These are phyloP conservation scores for Wickerhamiella cacticola DNA, from an alignment of 805 yeast genomes.

Conservation along the genomic window DNA sequence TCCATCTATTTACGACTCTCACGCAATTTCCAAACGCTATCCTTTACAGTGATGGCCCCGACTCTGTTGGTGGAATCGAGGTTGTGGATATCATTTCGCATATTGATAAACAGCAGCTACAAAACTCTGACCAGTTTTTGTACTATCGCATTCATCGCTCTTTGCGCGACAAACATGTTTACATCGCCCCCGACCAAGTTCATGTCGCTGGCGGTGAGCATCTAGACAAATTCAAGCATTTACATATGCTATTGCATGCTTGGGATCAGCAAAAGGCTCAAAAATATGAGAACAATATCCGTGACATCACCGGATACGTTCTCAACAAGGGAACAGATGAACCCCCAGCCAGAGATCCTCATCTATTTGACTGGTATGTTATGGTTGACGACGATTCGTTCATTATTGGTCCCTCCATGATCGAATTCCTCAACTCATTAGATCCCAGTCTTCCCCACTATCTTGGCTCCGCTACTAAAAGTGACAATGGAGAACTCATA, in stretches of 20 bases:
- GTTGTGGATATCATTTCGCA: slow-evolving; percentile 22
- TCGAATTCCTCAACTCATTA: slow-evolving; percentile 12
- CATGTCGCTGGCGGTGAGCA: slow-evolving; percentile 16
- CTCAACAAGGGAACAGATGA: not conserved
- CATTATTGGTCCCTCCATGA: slow-evolving; percentile 16
- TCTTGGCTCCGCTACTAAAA: slow-evolving; percentile 17
- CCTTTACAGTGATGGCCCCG: slow-evolving; percentile 23
- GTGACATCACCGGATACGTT: not conserved
- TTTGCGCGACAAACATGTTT: slow-evolving; percentile 20
- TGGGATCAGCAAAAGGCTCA: slow-evolving; percentile 13
- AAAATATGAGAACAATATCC: not conserved
- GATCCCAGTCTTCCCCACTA: slow-evolving; percentile 17
- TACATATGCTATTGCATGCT: slow-evolving; percentile 24
- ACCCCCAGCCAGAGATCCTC: not conserved
- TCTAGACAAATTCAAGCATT: slow-evolving; percentile 18
- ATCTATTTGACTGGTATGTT: slow-evolving; percentile 20
- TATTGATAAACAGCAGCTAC: slow-evolving; percentile 10
- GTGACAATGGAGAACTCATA: slow-evolving; percentile 9
- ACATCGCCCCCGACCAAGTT: slow-evolving; percentile 17
- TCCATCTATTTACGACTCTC: slow-evolving; percentile 23
- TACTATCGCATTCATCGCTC: slow-evolving; percentile 21
- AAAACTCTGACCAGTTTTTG: slow-evolving; percentile 16
- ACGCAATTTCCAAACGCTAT: slow-evolving; percentile 19
- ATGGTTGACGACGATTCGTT: slow-evolving; percentile 17
- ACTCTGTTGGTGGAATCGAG: slow-evolving; percentile 21